Evolutionary conservation across 2,329 filamentous ascomycete species (phyloP).

Genomic region (Byssochlamys sp.): DNA sequence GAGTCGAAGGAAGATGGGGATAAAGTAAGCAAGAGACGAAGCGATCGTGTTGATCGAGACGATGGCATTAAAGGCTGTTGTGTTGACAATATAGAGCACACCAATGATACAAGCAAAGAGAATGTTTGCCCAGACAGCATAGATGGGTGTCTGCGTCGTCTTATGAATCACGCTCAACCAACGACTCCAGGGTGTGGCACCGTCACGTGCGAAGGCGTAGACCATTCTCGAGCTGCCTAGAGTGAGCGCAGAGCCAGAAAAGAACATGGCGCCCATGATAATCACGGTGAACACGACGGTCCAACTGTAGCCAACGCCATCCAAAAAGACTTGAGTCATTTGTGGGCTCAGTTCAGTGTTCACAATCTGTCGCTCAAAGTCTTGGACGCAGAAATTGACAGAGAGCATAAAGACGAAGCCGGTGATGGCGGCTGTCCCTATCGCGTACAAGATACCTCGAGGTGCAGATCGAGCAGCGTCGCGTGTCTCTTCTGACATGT

Average conservation of each 20-base stretch:
- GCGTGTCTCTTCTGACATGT: too few species aligned
- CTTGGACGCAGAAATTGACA: too few species aligned
- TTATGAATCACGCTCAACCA: constrained; percentile 44
- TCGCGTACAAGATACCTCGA: too few species aligned
- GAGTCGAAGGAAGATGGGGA: constrained; percentile 50
- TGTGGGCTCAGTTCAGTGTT: too few species aligned
- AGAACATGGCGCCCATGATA: constrained; percentile 48
- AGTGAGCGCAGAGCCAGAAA: constrained; percentile 49
- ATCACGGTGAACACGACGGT: too few species aligned
- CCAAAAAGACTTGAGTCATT: too few species aligned
- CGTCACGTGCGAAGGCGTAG: constrained; percentile 48
- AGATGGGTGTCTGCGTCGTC: constrained; percentile 43
- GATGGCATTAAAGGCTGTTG: constrained; percentile 37
- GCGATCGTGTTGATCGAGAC: constrained; percentile 39
- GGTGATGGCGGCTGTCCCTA: too few species aligned
- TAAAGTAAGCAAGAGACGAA: constrained; percentile 45
- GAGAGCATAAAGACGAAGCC: too few species aligned
- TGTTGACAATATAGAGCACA: constrained; percentile 49
- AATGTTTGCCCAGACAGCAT: constrained; percentile 48
- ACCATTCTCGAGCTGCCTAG: constrained; percentile 46
- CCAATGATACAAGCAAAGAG: constrained; percentile 50
- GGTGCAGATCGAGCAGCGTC: too few species aligned
- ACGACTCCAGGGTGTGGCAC: constrained; percentile 38
- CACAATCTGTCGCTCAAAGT: too few species aligned
- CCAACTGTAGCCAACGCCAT: too few species aligned